phyloP scores from a whole-genome alignment of 139 green algal species.

The Edaphochlamys debaryana region DNA sequence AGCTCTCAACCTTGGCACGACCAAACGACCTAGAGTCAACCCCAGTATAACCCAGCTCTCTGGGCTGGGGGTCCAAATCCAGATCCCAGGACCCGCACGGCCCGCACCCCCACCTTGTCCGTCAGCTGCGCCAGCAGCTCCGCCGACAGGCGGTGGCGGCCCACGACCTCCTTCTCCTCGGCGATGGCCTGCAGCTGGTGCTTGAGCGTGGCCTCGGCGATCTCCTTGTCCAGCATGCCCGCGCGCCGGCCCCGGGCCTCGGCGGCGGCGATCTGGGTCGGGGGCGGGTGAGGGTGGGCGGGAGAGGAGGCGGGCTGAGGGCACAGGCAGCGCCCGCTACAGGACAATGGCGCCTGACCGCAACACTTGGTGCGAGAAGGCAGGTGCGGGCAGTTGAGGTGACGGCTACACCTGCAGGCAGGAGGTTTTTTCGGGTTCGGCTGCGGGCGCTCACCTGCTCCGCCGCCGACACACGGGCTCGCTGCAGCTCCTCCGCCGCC shows the following conservation, averaged over 20 bases:
- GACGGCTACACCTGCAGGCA: too few relatives aligned
- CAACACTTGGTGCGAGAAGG: too few relatives aligned
- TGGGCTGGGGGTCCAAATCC: too few relatives aligned
- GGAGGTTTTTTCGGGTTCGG: too few relatives aligned
- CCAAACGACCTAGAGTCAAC: too few relatives aligned
- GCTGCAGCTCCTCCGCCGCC: slow-evolving; percentile 21
- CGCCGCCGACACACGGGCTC: slow-evolving; percentile 13
- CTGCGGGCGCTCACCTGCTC: slow-evolving; percentile 9
- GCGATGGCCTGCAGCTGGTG: slow-evolving; percentile 45
- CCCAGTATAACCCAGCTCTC: too few relatives aligned
- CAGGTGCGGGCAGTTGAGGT: too few relatives aligned
- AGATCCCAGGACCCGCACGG: too few relatives aligned
- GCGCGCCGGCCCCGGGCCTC: slow-evolving; percentile 46
- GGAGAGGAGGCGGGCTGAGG: too few relatives aligned
- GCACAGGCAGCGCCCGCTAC: too few relatives aligned
- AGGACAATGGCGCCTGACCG: too few relatives aligned
- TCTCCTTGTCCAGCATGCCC: slow-evolving; percentile 57
- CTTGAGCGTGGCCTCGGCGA: slow-evolving; percentile 56
- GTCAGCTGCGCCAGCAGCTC: slow-evolving; percentile 54
- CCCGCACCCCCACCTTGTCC: slow-evolving; percentile 53
- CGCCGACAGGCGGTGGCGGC: slow-evolving; percentile 41
- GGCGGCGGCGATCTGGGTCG: slow-evolving; percentile 7
- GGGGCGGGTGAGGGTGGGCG: neutral
- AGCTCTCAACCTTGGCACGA: too few relatives aligned
- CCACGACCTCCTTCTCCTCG: slow-evolving; percentile 56